Conservation (phyloP, 2,329 filamentous ascomycete species). For the Zasmidium angulare region DNA sequence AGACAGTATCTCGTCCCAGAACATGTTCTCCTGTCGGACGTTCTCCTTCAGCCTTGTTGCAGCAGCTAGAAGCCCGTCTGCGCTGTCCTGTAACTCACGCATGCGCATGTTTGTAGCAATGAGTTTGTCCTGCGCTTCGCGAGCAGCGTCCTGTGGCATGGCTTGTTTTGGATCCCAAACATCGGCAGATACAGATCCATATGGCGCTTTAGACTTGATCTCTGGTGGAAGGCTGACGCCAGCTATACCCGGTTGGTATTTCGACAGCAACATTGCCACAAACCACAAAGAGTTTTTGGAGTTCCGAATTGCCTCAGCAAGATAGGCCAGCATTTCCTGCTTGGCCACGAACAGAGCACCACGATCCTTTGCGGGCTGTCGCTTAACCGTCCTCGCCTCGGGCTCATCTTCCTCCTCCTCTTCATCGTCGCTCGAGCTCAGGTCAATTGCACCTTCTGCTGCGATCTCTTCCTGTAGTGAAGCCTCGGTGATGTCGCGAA, state of each 20-base stretch:
- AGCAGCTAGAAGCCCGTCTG: constrained; percentile 71
- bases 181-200: constrained; percentile 72
- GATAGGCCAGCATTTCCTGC: constrained; percentile 42
- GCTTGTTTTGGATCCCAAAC: constrained; percentile 48
- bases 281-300: constrained; percentile 75
- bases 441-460: constrained; percentile 41
- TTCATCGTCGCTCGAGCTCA: constrained; percentile 47
- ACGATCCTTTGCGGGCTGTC: constrained; percentile 25
- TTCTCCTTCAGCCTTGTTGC: constrained; percentile 73
- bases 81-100: constrained; percentile 71
- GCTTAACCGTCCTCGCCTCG: constrained; percentile 11
- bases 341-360: constrained; percentile 42
- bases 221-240: constrained; percentile 67
- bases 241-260: constrained; percentile 71
- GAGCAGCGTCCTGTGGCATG: constrained; percentile 57
- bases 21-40: constrained; percentile 75
- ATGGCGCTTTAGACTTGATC: constrained; percentile 68
- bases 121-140: constrained; percentile 38
- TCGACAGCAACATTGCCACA: constrained; percentile 72
- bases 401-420: constrained; percentile 39
- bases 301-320: constrained; percentile 52
- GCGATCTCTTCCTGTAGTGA: constrained; percentile 69
- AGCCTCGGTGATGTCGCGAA: constrained; percentile 75
- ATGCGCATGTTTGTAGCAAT: constrained; percentile 71
- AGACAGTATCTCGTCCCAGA: constrained; percentile 82